These are phyloP conservation scores for Candolleomyces eurysporus DNA, from an alignment of 768 basidiomycete genomes.

Conservation along the genomic window DNA sequence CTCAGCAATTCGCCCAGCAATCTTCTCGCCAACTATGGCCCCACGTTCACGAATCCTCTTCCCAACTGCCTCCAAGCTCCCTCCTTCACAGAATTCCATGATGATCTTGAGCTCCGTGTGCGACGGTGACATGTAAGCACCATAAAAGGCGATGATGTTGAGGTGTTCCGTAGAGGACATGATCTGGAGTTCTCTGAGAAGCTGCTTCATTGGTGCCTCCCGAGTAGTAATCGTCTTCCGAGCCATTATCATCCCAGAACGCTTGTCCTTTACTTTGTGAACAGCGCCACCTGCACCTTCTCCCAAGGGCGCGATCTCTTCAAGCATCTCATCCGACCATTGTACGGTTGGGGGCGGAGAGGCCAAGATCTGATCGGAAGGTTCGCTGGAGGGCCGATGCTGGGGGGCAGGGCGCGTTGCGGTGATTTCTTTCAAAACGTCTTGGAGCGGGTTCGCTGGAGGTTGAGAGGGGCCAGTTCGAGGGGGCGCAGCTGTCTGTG, in stretches of 20 bases:
- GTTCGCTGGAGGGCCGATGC: conserved; percentile 10
- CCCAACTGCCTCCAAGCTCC: conserved; percentile 87
- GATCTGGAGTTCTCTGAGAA: conserved; percentile 89
- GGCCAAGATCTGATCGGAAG: conserved; percentile 20
- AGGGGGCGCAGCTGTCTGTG: conserved; percentile 27
- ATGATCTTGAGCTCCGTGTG: conserved; percentile 92
- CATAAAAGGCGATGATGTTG: conserved; percentile 91
- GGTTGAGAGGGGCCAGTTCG: conserved; percentile 33
- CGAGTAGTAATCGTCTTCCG: conserved; percentile 92
- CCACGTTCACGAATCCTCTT: conserved; percentile 78
- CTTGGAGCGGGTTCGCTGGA: conserved; percentile 35
- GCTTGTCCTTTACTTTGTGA: conserved; percentile 85
- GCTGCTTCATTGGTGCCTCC: conserved; percentile 89
- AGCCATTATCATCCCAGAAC: conserved; percentile 80
- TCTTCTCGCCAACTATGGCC: conserved; percentile 80
- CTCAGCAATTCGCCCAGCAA: conserved; percentile 90
- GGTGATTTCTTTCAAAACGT: conserved; percentile 24
- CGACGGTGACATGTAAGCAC: conserved; percentile 85
- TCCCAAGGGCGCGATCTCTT: conserved; percentile 77
- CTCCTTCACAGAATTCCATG: conserved; percentile 89
- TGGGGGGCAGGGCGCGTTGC: conserved; percentile 10
- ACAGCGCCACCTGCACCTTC: conserved; percentile 98
- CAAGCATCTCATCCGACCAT: conserved; percentile 72
- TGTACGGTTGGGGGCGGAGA: conserved; percentile 21
- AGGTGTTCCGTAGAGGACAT: conserved; percentile 79